These are phyloP conservation scores for Raphanus hybrid DNA, from an alignment of 441 rosid genomes.

Conservation along the genomic window DNA sequence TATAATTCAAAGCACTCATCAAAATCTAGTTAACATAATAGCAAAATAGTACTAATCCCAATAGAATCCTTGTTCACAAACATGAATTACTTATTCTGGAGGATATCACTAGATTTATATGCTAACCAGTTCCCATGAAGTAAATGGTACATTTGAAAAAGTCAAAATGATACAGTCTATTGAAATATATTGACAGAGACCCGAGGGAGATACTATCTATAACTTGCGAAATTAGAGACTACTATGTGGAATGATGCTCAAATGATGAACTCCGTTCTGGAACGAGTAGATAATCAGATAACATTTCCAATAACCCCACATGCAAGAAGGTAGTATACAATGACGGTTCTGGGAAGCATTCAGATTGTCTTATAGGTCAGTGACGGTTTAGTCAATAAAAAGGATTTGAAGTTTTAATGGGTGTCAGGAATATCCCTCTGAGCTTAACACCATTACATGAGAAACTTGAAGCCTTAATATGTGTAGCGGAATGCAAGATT, in stretches of 20 bases:
- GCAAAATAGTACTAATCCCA: no score
- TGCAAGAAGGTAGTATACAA: not conserved
- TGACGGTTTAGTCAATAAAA: no score
- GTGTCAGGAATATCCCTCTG: not conserved
- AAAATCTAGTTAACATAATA: no score
- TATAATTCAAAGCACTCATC: no score
- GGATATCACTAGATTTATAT: no score
- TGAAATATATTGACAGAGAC: not conserved
- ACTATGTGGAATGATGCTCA: not conserved
- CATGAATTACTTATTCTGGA: no score
- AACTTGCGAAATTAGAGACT: not conserved
- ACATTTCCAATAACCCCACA: not conserved
- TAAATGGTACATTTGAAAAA: no score
- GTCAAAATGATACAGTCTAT: not conserved
- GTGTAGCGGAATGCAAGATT: not conserved
- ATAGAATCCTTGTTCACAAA: no score
- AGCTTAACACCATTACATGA: not conserved
- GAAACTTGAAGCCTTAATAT: not conserved
- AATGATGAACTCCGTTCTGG: not conserved
- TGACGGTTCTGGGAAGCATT: not conserved
- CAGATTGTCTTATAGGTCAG: not conserved
- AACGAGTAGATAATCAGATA: not conserved
- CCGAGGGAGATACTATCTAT: not conserved
- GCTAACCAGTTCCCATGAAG: no score
- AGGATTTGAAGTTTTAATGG: not conserved